phyloP scores from a whole-genome alignment of 306 rosid genomes.

The Bauhinia variegata region DNA sequence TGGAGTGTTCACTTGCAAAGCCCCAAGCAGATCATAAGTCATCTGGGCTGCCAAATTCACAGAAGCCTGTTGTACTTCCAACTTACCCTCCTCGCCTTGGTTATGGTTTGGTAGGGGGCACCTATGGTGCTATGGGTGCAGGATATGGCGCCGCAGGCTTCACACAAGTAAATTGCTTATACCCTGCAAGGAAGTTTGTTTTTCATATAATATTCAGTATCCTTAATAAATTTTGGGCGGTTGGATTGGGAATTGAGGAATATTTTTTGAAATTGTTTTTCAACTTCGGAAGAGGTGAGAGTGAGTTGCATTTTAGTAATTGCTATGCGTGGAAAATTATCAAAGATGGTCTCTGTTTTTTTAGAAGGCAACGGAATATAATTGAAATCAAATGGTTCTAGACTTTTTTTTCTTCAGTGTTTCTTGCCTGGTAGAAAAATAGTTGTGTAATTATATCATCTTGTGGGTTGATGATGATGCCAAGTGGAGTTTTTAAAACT shows the following conservation, averaged over 20 bases:
- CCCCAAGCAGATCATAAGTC: constrained; percentile 69
- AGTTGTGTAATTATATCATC: background rate
- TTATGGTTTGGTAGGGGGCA: constrained; percentile 62
- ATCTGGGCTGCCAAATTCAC: constrained; percentile 45
- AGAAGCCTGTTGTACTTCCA: constrained; percentile 50
- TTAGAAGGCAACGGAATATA: constrained; percentile 3
- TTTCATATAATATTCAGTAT: background rate
- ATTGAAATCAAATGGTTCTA: constrained; percentile 4
- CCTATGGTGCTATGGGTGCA: constrained; percentile 60
- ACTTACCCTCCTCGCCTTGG: constrained; percentile 59
- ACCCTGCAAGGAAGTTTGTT: background rate
- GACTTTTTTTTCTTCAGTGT: background rate
- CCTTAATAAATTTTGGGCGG: no score
- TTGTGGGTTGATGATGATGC: background rate
- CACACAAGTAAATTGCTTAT: constrained; percentile 60
- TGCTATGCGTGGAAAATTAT: background rate
- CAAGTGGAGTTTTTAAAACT: background rate
- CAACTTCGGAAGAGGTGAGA: background rate
- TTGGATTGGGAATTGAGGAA: no score
- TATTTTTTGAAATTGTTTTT: no score
- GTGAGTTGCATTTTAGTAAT: no score
- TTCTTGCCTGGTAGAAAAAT: constrained; percentile 8
- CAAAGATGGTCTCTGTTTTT: constrained; percentile 3
- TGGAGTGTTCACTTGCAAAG: constrained; percentile 78
- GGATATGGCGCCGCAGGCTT: constrained; percentile 65